phyloP scores from a whole-genome alignment of 1,139 yeast species.

The Candida sp. region DNA sequence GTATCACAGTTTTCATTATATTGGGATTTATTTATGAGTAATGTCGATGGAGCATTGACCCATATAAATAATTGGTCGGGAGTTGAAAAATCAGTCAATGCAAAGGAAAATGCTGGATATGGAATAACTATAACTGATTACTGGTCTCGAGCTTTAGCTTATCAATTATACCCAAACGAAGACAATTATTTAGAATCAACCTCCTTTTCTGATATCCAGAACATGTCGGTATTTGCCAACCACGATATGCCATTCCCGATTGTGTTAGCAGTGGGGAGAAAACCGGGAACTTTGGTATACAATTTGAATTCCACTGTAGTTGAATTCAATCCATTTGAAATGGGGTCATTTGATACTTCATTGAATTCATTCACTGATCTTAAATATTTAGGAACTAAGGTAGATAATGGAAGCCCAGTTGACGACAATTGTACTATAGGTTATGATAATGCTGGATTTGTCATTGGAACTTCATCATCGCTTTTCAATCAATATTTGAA shows the following conservation, averaged over 20 bases:
- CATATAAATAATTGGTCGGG: constrained; percentile 29
- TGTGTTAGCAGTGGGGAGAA: constrained; percentile 32
- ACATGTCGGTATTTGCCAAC: constrained; percentile 21
- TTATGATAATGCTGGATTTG: constrained; percentile 71
- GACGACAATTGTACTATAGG: constrained; percentile 53
- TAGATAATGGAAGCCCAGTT: constrained; percentile 25
- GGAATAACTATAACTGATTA: constrained; percentile 29
- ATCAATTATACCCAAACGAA: constrained; percentile 29
- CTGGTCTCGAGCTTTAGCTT: constrained; percentile 39
- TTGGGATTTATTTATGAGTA: constrained; percentile 17
- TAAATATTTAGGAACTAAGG: constrained; percentile 33
- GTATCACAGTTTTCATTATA: constrained; percentile 7
- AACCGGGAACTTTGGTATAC: constrained; percentile 30
- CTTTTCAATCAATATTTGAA: constrained; percentile 70
- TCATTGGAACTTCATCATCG: constrained; percentile 75
- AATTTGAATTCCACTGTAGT: constrained; percentile 35
- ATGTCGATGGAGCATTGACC: constrained; percentile 21
- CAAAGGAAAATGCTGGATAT: constrained; percentile 31
- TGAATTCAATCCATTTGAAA: constrained; percentile 41
- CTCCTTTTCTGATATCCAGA: constrained; percentile 32
- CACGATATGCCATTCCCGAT: constrained; percentile 43
- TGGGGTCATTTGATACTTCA: constrained; percentile 42
- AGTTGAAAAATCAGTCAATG: constrained; percentile 20
- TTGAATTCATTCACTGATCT: constrained; percentile 35
- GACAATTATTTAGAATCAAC: constrained; percentile 21